Evolutionary conservation across 345 rosid genomes (phyloP).

Genomic region (Linum usitatissimum): DNA sequence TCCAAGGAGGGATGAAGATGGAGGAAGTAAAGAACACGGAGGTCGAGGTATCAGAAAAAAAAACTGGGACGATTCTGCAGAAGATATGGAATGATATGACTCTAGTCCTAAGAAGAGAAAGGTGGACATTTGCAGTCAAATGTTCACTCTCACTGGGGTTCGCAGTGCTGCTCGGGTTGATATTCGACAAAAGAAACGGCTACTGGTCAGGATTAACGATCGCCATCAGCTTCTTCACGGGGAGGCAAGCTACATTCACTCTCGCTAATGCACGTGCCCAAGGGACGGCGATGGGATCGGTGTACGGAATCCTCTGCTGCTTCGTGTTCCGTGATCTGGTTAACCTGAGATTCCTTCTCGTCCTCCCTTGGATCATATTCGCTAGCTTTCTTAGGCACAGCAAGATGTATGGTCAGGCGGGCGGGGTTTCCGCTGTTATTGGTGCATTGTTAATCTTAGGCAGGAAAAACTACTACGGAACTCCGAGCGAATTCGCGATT

Average conservation of each 20-base stretch:
- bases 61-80: constrained; percentile 4
- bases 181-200: constrained; percentile 42
- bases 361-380: constrained; percentile 54
- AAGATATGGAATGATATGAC: constrained; percentile 15
- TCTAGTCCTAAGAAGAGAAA: constrained; percentile 22
- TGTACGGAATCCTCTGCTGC: constrained; percentile 52
- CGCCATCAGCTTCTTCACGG: constrained; percentile 49
- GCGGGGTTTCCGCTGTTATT: constrained; percentile 43
- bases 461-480: constrained; percentile 44
- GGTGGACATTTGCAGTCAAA: constrained; percentile 39
- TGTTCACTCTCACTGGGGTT: constrained; percentile 58
- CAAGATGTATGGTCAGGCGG: constrained; percentile 55
- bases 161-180: constrained; percentile 47
- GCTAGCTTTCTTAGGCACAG: constrained; percentile 51
- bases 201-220: constrained; percentile 70
- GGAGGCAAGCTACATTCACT: constrained; percentile 46
- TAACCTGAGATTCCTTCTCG: constrained; percentile 38
- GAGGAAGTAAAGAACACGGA: neutral
- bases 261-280: constrained; percentile 54
- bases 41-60: constrained; percentile 8
- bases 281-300: constrained; percentile 71
- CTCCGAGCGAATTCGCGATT: constrained; percentile 45
- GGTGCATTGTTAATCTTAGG: constrained; percentile 61
- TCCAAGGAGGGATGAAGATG: constrained; percentile 26
- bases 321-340: constrained; percentile 24